phyloP scores from a whole-genome alignment of 371 early-diverging fungal species.

The Apophysomyces ossiformis region DNA sequence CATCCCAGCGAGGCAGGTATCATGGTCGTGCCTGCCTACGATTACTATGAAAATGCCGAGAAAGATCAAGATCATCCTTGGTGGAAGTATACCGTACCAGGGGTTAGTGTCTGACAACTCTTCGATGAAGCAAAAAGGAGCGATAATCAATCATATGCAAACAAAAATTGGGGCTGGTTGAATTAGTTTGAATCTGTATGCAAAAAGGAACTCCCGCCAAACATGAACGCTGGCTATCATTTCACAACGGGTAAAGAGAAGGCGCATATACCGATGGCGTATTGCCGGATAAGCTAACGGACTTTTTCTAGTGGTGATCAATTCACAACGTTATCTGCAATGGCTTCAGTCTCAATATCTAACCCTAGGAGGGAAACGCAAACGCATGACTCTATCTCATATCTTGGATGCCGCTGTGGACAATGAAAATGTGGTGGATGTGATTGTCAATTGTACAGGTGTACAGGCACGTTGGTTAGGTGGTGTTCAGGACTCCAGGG shows the following conservation, averaged over 20 bases:
- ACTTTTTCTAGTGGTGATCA: constrained; percentile 40
- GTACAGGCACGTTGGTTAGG: constrained; percentile 59
- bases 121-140: not conserved
- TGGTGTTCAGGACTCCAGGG: constrained; percentile 54
- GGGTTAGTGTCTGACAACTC: constrained; percentile 38
- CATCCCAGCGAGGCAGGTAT: constrained; percentile 35
- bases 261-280: too few species aligned
- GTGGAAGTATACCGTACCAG: constrained; percentile 54
- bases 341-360: constrained; percentile 64
- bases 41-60: constrained; percentile 45
- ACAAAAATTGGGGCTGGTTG: too few species aligned
- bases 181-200: constrained; percentile 43
- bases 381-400: constrained; percentile 40
- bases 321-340: constrained; percentile 60
- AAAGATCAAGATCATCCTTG: constrained; percentile 47
- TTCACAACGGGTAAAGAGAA: constrained; percentile 52
- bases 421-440: constrained; percentile 34
- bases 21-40: constrained; percentile 35
- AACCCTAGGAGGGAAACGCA: constrained; percentile 57
- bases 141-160: too few species aligned
- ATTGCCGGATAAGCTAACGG: not conserved
- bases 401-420: constrained; percentile 45
- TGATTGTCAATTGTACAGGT: constrained; percentile 77
- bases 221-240: constrained; percentile 48
- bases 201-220: constrained; percentile 19